Evolutionary conservation across 1,284 basidiomycete species (phyloP).

Genomic region (Xerocomus amazonicus): DNA sequence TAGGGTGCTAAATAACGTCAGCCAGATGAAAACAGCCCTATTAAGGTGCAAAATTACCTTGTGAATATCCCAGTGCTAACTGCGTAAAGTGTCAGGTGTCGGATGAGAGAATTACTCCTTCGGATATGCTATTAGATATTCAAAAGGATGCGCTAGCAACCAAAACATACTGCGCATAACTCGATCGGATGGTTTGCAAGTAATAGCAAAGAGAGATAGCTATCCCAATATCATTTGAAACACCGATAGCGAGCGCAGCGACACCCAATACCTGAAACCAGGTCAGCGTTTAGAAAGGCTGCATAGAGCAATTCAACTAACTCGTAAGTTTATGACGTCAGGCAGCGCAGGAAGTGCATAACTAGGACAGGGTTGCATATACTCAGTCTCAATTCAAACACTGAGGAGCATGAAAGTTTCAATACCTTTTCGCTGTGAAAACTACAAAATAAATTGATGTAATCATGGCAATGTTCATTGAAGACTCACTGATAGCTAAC

Average conservation of each 20-base stretch:
- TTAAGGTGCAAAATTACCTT: conserved; percentile 37
- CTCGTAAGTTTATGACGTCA: conserved; percentile 17
- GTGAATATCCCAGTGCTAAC: conserved; percentile 54
- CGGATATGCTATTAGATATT: neutral
- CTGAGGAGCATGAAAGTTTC: conserved; percentile 11
- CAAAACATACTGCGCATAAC: conserved; percentile 31
- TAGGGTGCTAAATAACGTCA: conserved; percentile 42
- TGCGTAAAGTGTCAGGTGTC: conserved; percentile 48
- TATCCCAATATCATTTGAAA: conserved; percentile 46
- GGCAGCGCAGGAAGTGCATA: conserved; percentile 12
- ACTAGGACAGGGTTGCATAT: conserved; percentile 9
- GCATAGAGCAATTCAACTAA: conserved; percentile 4
- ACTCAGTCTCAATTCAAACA: conserved; percentile 21
- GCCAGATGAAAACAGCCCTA: neutral
- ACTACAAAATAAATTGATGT: conserved; percentile 23
- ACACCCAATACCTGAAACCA: conserved; percentile 39
- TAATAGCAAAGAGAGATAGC: conserved; percentile 50
- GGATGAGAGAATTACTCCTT: conserved; percentile 61
- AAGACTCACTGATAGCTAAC: conserved; percentile 17
- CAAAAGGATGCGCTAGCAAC: neutral
- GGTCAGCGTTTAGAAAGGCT: neutral
- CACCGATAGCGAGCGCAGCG: conserved; percentile 42
- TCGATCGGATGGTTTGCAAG: conserved; percentile 45
- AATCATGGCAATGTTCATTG: neutral
- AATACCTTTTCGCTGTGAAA: conserved; percentile 48